A percentile compares a stretch with the other conserved stretches of the same genome.
These are phyloP conservation scores for Saccharomycopsis fibuligera DNA, from an alignment of 805 yeast species.

Conservation along the genomic window DNA sequence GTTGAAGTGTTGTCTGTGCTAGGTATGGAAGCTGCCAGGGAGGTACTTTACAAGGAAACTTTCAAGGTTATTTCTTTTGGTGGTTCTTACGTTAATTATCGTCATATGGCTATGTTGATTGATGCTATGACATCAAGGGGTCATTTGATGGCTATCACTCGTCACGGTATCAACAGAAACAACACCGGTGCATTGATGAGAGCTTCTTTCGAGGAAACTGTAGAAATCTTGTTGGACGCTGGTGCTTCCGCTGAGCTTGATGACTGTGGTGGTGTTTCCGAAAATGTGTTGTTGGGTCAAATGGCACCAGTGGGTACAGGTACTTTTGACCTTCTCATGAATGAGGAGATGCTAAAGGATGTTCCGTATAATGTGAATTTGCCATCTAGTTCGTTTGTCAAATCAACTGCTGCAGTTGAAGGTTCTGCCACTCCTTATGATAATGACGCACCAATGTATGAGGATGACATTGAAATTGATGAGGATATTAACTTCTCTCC, in stretches of 20 bases:
- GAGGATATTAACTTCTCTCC: slow-evolving; percentile 91
- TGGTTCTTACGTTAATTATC: slow-evolving; percentile 98
- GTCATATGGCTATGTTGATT: slow-evolving; percentile 95
- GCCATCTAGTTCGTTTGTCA: slow-evolving; percentile 30
- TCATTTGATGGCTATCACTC: slow-evolving; percentile 95
- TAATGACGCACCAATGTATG: slow-evolving; percentile 40
- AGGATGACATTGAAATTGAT: slow-evolving; percentile 53
- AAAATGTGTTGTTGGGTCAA: slow-evolving; percentile 95
- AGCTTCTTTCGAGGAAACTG: slow-evolving; percentile 98
- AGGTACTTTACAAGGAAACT: slow-evolving; percentile 89
- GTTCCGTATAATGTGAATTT: slow-evolving; percentile 45
- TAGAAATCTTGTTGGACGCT: slow-evolving; percentile 93
- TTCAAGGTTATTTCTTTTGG: slow-evolving; percentile 97
- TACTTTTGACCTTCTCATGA: slow-evolving; percentile 90
- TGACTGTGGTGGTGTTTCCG: slow-evolving; percentile 98
- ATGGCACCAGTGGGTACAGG: slow-evolving; percentile 99
- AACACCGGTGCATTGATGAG: slow-evolving; percentile 99
- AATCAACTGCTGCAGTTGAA: slow-evolving; percentile 44
- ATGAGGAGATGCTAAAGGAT: slow-evolving; percentile 73
- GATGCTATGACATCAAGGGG: slow-evolving; percentile 99
- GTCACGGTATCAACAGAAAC: slow-evolving; percentile 98
- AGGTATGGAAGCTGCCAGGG: slow-evolving; percentile 98
- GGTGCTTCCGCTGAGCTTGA: slow-evolving; percentile 97
- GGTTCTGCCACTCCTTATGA: slow-evolving; percentile 94
- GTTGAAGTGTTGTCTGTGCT: slow-evolving; percentile 90